A percentile compares a stretch with the other conserved stretches of the same genome.
phyloP scores from a whole-genome alignment of 1,284 basidiomycete genomes.

The Melampsora americana region DNA sequence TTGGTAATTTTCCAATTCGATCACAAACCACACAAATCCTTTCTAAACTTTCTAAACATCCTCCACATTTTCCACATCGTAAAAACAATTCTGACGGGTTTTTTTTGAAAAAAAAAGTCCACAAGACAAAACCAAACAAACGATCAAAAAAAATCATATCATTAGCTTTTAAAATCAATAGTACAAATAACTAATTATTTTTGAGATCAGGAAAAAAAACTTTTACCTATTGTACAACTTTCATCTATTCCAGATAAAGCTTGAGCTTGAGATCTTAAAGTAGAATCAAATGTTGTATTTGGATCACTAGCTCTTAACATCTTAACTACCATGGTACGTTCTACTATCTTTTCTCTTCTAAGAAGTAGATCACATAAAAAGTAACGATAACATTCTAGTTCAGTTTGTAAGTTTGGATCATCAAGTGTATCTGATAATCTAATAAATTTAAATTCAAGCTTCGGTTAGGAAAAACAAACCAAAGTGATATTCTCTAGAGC shows the following conservation, averaged over 20 bases:
- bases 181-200: no score
- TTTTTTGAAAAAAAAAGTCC: no score
- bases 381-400: constrained; percentile 34
- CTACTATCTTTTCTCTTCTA: constrained; percentile 16
- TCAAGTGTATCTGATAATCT: constrained; percentile 1
- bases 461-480: no score
- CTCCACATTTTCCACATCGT: background rate
- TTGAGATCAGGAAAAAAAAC: no score
- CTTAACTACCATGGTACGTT: constrained; percentile 29
- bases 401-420: constrained; percentile 15
- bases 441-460: background rate
- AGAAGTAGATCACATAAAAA: constrained; percentile 34
- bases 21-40: constrained; percentile 10
- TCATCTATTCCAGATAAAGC: constrained; percentile 29
- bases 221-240: constrained; percentile 11
- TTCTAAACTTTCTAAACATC: background rate
- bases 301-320: constrained; percentile 19
- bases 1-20: background rate
- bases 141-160: no score
- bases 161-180: no score
- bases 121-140: constrained; percentile 5
- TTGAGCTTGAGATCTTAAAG: constrained; percentile 8
- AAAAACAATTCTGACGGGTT: background rate
- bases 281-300: background rate
- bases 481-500: no score